Conservation (phyloP, 108 stramenopile species). For the Fistulifera pelliculosa region DNA sequence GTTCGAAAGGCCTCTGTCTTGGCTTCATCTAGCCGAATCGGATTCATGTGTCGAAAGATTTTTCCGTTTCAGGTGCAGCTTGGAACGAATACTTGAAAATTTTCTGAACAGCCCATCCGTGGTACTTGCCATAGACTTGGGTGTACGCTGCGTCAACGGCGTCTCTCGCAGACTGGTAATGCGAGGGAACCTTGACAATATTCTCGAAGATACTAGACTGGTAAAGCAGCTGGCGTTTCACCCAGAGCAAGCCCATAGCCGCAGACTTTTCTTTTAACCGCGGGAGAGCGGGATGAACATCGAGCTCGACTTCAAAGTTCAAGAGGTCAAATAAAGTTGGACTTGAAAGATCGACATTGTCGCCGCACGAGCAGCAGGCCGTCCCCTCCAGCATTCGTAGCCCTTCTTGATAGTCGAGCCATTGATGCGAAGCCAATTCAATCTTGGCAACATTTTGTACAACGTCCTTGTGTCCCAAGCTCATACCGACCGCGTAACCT, state of each 20-base stretch:
- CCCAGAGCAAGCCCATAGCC: slow-evolving; percentile 67
- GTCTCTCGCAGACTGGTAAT: slow-evolving; percentile 20
- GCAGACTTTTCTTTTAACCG: slow-evolving; percentile 46
- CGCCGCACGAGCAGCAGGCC: neutral
- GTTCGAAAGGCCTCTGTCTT: slow-evolving; percentile 7
- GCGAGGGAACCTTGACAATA: slow-evolving; percentile 26
- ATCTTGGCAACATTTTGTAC: slow-evolving; percentile 70
- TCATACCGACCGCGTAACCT: slow-evolving; percentile 65
- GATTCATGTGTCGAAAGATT: slow-evolving; percentile 56
- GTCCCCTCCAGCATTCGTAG: neutral
- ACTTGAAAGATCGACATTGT: slow-evolving; percentile 8
- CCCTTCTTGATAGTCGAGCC: neutral
- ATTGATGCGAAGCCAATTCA: slow-evolving; percentile 28
- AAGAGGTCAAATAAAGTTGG: slow-evolving; percentile 49
- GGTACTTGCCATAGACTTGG: slow-evolving; percentile 54
- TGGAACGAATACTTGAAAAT: slow-evolving; percentile 62
- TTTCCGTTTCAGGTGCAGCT: slow-evolving; percentile 42
- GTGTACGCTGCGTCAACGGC: slow-evolving; percentile 54
- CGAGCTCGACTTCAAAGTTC: slow-evolving; percentile 31
- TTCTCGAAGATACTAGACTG: slow-evolving; percentile 56
- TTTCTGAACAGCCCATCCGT: slow-evolving; percentile 66
- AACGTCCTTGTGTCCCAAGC: slow-evolving; percentile 61
- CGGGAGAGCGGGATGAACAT: slow-evolving; percentile 45
- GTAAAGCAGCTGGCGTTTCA: slow-evolving; percentile 50
- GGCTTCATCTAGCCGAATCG: slow-evolving; percentile 31